Base-by-base conservation (phyloP, 164 flowering plant genomes). In the Sextonia rubra region DNA sequence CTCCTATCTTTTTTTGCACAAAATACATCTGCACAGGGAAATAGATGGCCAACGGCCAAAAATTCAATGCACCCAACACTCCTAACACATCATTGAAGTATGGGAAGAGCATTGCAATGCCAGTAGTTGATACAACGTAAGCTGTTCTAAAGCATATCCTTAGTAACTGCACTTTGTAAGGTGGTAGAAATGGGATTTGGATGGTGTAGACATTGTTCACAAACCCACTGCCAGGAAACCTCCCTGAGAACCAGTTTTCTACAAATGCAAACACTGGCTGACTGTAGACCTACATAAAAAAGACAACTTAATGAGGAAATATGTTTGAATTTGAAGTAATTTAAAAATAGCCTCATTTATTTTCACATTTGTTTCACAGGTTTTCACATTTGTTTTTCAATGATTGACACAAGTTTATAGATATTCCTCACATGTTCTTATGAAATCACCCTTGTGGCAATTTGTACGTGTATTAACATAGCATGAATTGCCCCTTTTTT, bases 21-120 rank as follows among this genome's bases (percentile, higher is more conserved):
- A 83, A 69, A 78, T 89, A 90, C 96, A 90, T 89, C 61, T 84
- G 81, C 62, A 87, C 88, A 0, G 96, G 96, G 75, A 89, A 90
- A 71, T 90, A 89, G 69, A 89, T 82, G 2, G 86, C 74, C 56
- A 90, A 30, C 1, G 96, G 96, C 91, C 89, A 90, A 69, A 86
- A 89, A 52, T 69, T 83, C 9, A 88, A 49, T 24, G 84, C 85
- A 47, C 90, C 96, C 47, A 86, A 37, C 23, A 86, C 79, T 52
- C 90, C 96, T 69, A 87, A 58, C 9, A 89, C 89, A 71, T 83
- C 82, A 76, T 91, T 88, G 84, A 86, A 89, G 82, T 86, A 91
- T 2, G 91, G 93, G 73, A 91, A 89, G 20, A 77, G 0, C 72
- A 88, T 81, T 25, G 90, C 91, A 55, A 88, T 32, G 3, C 66